Percentiles rank a stretch among this genome's conserved stretches.
These are phyloP conservation scores for Hypoxylon sp. DNA, from an alignment of 2,329 filamentous ascomycete genomes.

Conservation along the genomic window DNA sequence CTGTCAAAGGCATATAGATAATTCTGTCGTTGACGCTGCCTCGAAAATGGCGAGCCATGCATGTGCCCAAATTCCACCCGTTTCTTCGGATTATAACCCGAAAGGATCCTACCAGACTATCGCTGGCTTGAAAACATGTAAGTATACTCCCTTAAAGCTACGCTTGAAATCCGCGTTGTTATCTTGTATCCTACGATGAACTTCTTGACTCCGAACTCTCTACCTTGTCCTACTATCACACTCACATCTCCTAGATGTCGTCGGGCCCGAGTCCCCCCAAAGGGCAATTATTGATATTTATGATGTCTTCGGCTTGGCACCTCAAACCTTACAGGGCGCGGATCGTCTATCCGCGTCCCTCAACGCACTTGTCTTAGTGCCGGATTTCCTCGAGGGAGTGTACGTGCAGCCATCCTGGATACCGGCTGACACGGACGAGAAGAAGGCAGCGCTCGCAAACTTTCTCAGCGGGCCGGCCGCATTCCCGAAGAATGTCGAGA, in stretches of 20 bases:
- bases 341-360: constrained; percentile 59
- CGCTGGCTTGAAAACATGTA: constrained; percentile 61
- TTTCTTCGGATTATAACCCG: constrained; percentile 57
- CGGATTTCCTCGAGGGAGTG: constrained; percentile 59
- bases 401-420: constrained; percentile 54
- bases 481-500: constrained; percentile 49
- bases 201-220: background rate
- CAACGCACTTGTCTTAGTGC: constrained; percentile 59
- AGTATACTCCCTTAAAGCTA: constrained; percentile 25
- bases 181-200: background rate
- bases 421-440: constrained; percentile 62
- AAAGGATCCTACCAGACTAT: constrained; percentile 60
- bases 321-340: constrained; percentile 64
- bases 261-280: constrained; percentile 54
- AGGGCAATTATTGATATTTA: constrained; percentile 62
- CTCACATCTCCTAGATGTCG: constrained; percentile 53
- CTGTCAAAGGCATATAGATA: no score
- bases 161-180: background rate
- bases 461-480: constrained; percentile 56
- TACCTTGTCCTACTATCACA: background rate
- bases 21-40: background rate
- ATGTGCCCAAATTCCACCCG: constrained; percentile 56
- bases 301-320: constrained; percentile 63
- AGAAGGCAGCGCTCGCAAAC: constrained; percentile 52
- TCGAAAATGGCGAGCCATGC: constrained; percentile 43